These are phyloP conservation scores for Penicillium sp. DNA, from an alignment of 2,329 filamentous ascomycete species.

Conservation along the genomic window DNA sequence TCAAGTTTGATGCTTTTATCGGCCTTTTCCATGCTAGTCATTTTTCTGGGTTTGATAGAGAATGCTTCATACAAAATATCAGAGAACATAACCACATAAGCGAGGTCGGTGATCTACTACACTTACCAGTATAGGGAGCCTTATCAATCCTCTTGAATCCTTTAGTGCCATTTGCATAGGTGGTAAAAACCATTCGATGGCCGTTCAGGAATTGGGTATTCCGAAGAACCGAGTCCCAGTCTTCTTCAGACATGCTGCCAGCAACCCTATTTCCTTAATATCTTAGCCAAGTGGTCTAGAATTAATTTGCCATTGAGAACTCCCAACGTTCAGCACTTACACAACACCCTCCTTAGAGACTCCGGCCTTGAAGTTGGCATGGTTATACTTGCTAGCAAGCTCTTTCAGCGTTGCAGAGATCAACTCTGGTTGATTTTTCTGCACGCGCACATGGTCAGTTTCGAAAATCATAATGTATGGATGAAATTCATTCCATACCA, in stretches of 20 bases:
- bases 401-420: no score
- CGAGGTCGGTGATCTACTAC: neutral
- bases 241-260: neutral
- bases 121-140: neutral
- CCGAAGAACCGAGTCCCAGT: neutral
- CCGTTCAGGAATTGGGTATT: neutral
- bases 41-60: neutral
- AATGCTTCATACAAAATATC: neutral
- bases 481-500: no score
- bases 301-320: no score
- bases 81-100: neutral
- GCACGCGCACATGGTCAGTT: no score
- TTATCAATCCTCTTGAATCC: neutral
- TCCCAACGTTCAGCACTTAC: no score
- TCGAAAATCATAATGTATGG: no score
- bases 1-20: neutral
- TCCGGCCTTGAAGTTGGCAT: no score
- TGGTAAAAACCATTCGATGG: neutral
- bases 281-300: no score
- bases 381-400: no score
- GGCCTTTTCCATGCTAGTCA: neutral
- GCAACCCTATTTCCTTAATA: no score
- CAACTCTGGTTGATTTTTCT: no score
- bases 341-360: no score
- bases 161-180: neutral